Base-by-base conservation (phyloP, 441 rosid species). In the Biscutella laevigata region DNA sequence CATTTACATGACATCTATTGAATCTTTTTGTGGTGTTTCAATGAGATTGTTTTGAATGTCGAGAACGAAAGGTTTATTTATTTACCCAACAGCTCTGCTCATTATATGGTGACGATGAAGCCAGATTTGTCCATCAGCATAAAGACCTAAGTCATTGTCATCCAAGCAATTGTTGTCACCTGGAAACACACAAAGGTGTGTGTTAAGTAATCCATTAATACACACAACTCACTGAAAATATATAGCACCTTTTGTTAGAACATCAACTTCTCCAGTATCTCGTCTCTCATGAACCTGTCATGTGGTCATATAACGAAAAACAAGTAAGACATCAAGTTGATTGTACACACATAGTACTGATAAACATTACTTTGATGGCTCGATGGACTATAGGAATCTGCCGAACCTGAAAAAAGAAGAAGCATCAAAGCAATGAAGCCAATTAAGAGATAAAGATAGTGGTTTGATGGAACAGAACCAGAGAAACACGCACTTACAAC, bases 41-140 rank as follows among this genome's bases (percentile, higher is more conserved):
- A 7, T 47, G 29, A 43, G n/a, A n/a, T n/a, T n/a, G n/a, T n/a
- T n/a, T n/a, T n/a, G n/a, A n/a, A n/a, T n/a, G n/a, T n/a, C n/a
- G n/a, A n/a, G n/a, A n/a, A n/a, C n/a, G n/a, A n/a, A n/a, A n/a
- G n/a, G n/a, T n/a, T n/a, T n/a, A n/a, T n/a, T n/a, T n/a, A n/a
- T n/a, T 69, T 81, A 90, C 94, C 96, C 96, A 36, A 92, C 83
- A 38, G 95, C 96, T 74, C 98, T 77, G 51, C 96, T 95, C 91
- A 88, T 79, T 33, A 92, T 86, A 52, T 92, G 96, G 21, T 84
- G 75, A 30, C 85, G 72, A 67, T 92, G 79, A 70, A 92, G 84
- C 96, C 95, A 92, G 28, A 57, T 68, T 66, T 88, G 97, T 45
- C 98, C 95, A 11, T 77, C 83, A 24, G 94, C 95, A 68, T 92